phyloP scores from a whole-genome alignment of 305 asterid species.

The Solanum aculeatissimum region DNA sequence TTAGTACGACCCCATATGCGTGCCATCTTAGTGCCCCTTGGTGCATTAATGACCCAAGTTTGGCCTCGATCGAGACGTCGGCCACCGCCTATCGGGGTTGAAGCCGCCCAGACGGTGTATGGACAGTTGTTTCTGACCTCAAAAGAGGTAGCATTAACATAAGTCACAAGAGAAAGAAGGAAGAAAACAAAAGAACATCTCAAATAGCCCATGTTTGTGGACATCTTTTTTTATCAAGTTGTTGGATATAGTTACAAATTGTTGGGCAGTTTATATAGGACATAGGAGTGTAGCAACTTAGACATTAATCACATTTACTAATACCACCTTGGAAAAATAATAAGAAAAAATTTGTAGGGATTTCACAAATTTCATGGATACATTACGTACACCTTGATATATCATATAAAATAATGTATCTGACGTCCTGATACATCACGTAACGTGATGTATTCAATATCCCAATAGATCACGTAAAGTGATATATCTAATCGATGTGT shows the following conservation, averaged over 20 bases:
- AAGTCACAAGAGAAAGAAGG: background rate
- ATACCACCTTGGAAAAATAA: background rate
- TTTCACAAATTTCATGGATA: too few relatives aligned
- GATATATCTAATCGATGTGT: too few relatives aligned
- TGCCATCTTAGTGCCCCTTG: slow-evolving; percentile 9
- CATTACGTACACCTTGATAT: too few relatives aligned
- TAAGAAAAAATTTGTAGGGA: background rate
- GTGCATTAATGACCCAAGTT: slow-evolving; percentile 11
- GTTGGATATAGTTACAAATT: background rate
- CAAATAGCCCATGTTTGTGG: background rate
- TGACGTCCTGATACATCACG: too few relatives aligned
- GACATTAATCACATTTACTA: background rate
- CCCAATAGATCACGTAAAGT: too few relatives aligned
- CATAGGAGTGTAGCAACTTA: background rate
- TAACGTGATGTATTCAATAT: too few relatives aligned
- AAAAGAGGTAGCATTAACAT: slow-evolving; percentile 10
- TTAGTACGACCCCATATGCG: slow-evolving; percentile 25
- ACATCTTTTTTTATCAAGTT: background rate
- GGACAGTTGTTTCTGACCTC: slow-evolving; percentile 13
- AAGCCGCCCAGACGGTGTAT: slow-evolving; percentile 28
- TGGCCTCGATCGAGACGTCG: slow-evolving; percentile 10
- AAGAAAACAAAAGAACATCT: background rate
- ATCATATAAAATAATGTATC: too few relatives aligned
- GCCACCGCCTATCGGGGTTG: slow-evolving; percentile 20
- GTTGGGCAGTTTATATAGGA: background rate